A percentile compares a stretch with the other conserved stretches of the same genome.
Conservation (phyloP, 768 basidiomycete species). For the Phanerochaete sordida region DNA sequence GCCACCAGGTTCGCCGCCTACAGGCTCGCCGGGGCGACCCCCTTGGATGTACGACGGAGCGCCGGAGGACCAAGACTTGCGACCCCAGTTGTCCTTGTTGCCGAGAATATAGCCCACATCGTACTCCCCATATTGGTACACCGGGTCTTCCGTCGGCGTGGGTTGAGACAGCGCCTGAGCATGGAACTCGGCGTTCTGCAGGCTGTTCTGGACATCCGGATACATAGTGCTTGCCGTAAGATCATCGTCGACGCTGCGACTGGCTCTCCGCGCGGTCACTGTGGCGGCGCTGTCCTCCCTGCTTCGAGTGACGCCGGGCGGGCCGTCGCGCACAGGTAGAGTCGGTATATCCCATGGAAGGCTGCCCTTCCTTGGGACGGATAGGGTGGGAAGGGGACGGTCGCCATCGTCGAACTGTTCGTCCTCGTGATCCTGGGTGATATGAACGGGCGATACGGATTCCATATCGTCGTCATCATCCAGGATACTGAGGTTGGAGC, state of each 20-base stretch:
- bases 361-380: conserved; percentile 42
- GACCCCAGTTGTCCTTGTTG: conserved; percentile 21
- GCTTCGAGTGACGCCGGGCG: conserved; percentile 28
- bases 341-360: conserved; percentile 57
- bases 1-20: not conserved
- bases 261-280: conserved; percentile 46
- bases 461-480: conserved; percentile 7
- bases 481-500: conserved; percentile 25
- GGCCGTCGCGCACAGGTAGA: conserved; percentile 14
- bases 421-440: conserved; percentile 14
- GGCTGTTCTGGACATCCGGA: conserved; percentile 29
- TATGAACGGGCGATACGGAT: conserved; percentile 11
- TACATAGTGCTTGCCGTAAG: conserved; percentile 14
- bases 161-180: not conserved
- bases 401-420: conserved; percentile 13
- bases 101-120: conserved; percentile 43
- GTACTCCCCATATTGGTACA: conserved; percentile 35
- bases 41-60: conserved; percentile 18
- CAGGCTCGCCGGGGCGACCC: conserved; percentile 6
- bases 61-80: conserved; percentile 24
- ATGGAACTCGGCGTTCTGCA: conserved; percentile 8
- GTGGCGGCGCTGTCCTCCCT: conserved; percentile 58
- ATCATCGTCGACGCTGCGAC: conserved; percentile 57
- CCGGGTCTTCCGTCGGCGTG: conserved; percentile 14
- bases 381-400: not conserved